phyloP scores from a whole-genome alignment of 2,329 filamentous ascomycete genomes.

The Xylariaceae sp. region DNA sequence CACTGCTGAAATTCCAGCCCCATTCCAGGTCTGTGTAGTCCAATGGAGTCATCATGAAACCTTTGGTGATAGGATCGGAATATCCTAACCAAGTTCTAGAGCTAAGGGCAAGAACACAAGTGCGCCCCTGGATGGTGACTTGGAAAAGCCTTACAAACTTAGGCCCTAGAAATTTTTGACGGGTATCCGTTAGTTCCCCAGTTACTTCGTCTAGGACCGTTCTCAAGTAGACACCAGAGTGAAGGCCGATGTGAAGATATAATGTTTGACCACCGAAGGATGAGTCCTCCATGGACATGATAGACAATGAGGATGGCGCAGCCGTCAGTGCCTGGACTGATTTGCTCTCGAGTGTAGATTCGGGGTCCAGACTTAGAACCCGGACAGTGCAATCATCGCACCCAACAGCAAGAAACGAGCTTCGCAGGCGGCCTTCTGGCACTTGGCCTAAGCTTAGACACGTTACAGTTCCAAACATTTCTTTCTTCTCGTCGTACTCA shows the following conservation, averaged over 20 bases:
- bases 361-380: conserved; percentile 83
- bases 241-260: conserved; percentile 92
- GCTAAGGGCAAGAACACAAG: conserved; percentile 83
- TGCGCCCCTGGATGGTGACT: conserved; percentile 80
- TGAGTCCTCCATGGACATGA: conserved; percentile 95
- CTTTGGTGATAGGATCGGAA: conserved; percentile 78
- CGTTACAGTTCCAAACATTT: conserved; percentile 93
- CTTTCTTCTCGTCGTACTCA: conserved; percentile 91
- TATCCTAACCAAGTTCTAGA: conserved; percentile 96
- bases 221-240: conserved; percentile 92
- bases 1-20: conserved; percentile 94
- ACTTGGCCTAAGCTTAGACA: conserved; percentile 92
- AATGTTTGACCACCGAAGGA: conserved; percentile 82
- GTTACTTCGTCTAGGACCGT: conserved; percentile 94
- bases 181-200: conserved; percentile 89
- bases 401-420: conserved; percentile 90
- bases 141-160: conserved; percentile 87
- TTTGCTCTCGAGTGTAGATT: conserved; percentile 86
- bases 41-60: conserved; percentile 87
- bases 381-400: conserved; percentile 96
- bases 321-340: conserved; percentile 92
- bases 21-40: conserved; percentile 86
- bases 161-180: conserved; percentile 89
- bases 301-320: conserved; percentile 80
- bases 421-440: conserved; percentile 82